A percentile compares a stretch with the other conserved stretches of the same genome.
Conservation (phyloP, 75 land plant species). For the Cunninghamia lanceolata region DNA sequence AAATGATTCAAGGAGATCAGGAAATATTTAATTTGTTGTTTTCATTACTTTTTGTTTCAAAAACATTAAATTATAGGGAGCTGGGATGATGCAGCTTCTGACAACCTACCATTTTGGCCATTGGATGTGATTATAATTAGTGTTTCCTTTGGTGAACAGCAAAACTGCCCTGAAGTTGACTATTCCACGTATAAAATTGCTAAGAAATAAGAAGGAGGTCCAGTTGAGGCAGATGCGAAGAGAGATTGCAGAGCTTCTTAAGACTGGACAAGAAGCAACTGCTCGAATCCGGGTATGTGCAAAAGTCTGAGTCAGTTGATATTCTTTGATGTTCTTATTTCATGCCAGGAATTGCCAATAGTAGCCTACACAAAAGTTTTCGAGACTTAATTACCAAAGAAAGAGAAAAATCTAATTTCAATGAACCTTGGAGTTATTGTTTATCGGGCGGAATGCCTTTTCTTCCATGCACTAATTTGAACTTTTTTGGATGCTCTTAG, state of each 20-base stretch:
- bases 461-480: not conserved
- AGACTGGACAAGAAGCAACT: conserved; percentile 90
- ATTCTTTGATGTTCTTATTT: not conserved
- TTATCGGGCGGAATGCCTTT: not conserved
- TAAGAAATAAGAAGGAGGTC: conserved; percentile 78
- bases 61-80: not conserved
- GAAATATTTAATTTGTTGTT: not conserved
- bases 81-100: not conserved
- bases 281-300: conserved; percentile 69
- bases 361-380: not conserved
- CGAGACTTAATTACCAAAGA: not conserved
- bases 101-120: not conserved
- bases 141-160: not conserved
- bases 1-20: not conserved
- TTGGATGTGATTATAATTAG: not conserved
- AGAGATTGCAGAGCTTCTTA: conserved; percentile 81
- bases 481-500: not conserved
- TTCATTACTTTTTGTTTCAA: not conserved
- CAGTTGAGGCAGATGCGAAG: conserved; percentile 76
- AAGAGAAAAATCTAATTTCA: not conserved
- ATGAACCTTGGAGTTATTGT: not conserved
- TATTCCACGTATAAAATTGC: conserved; percentile 62
- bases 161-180: conserved; percentile 11
- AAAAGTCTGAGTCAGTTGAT: not conserved
- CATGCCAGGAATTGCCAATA: not conserved